Conservation (phyloP, 345 rosid genomes). For the Rubroshorea leprosula region DNA sequence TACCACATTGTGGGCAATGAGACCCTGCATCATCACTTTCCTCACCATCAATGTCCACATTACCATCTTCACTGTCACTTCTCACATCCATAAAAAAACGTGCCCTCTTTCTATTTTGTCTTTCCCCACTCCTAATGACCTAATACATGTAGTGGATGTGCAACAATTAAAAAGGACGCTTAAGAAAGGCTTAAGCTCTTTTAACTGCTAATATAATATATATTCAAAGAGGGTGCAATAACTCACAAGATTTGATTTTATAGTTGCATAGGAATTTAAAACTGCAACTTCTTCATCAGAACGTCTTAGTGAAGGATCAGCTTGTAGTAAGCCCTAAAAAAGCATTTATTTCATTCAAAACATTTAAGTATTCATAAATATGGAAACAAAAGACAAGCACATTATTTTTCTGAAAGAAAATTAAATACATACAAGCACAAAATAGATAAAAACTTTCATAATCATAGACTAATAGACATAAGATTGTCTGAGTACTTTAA, state of each 20-base stretch:
- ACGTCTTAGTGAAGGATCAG: constrained; percentile 58
- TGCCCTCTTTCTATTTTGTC: constrained; percentile 35
- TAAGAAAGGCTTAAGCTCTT: not conserved
- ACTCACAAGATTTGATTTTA: constrained; percentile 78
- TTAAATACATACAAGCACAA: not conserved
- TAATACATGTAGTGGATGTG: constrained; percentile 17
- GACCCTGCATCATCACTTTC: constrained; percentile 36
- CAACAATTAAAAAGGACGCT: not conserved
- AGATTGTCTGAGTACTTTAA: not conserved
- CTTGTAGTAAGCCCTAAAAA: constrained; percentile 58
- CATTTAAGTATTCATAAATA: not conserved
- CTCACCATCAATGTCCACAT: constrained; percentile 1
- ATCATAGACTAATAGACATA: not conserved
- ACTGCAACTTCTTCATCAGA: constrained; percentile 65
- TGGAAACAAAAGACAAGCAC: not conserved
- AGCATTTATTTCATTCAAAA: constrained; percentile 6
- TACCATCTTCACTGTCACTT: constrained; percentile 23
- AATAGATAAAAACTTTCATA: not conserved
- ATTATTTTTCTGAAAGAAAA: not conserved
- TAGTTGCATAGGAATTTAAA: constrained; percentile 59
- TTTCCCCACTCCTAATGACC: constrained; percentile 60
- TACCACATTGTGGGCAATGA: constrained; percentile 88
- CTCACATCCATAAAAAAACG: constrained; percentile 29
- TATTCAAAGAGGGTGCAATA: constrained; percentile 5
- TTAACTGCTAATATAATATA: not conserved